phyloP scores from a whole-genome alignment of 2,329 filamentous ascomycete genomes.

The Fusarium nanum region DNA sequence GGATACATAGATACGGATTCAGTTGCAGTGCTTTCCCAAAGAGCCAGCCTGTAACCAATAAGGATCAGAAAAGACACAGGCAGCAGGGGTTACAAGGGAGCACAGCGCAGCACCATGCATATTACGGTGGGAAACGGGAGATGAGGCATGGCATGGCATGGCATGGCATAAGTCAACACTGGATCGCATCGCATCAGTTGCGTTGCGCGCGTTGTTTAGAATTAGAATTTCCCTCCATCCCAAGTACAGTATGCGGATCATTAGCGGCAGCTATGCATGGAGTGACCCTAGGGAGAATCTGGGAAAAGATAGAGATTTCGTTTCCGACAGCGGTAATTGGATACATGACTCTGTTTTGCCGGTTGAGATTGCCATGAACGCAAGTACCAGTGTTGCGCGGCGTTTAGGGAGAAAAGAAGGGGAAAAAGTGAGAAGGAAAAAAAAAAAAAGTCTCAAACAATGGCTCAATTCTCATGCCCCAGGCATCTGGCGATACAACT shows the following conservation, averaged over 20 bases:
- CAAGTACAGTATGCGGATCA: constrained; percentile 8
- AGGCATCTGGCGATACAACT: constrained; percentile 31
- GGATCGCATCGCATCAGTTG: constrained; percentile 7
- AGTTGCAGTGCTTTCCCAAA: constrained; percentile 25
- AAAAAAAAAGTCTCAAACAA: constrained; percentile 35
- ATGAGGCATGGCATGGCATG: constrained; percentile 37
- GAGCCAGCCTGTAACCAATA: constrained; percentile 22
- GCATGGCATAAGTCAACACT: constrained; percentile 10
- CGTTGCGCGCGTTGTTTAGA: background rate
- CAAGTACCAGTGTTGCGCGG: constrained; percentile 14
- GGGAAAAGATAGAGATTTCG: constrained; percentile 16
- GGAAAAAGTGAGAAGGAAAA: background rate
- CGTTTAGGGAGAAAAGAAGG: constrained; percentile 11
- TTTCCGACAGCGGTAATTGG: constrained; percentile 27
- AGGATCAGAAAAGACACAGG: background rate
- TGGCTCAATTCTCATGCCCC: constrained; percentile 24
- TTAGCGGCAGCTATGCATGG: constrained; percentile 18
- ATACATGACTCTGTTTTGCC: constrained; percentile 22
- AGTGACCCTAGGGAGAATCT: background rate
- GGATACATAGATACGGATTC: constrained; percentile 11
- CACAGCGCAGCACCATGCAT: constrained; percentile 25
- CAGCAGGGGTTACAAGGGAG: constrained; percentile 24
- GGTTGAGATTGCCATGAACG: constrained; percentile 13
- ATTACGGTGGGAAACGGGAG: constrained; percentile 36
- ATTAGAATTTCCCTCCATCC: constrained; percentile 2